Conservation (phyloP, 306 rosid species). For the Malus orientalis region DNA sequence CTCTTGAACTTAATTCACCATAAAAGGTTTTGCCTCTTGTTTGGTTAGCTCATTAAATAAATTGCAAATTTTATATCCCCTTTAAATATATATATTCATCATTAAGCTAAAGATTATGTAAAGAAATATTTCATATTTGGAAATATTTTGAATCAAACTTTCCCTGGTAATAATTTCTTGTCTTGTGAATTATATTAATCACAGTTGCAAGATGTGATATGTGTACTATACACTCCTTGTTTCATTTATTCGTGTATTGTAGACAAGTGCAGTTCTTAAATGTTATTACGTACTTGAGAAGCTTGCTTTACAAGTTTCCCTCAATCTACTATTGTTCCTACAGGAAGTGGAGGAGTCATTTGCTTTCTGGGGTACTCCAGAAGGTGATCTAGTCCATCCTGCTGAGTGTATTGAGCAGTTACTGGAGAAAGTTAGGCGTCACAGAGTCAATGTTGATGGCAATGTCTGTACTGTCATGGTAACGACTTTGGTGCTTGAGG, state of each 20-base stretch:
- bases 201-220: neutral
- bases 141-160: neutral
- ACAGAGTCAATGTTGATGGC: slow-evolving; percentile 92
- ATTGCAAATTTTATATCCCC: neutral
- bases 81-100: neutral
- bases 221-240: neutral
- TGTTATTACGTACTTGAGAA: neutral
- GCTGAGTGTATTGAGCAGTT: slow-evolving; percentile 97
- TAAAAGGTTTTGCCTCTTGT: neutral
- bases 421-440: slow-evolving; percentile 95
- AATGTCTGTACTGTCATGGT: slow-evolving; percentile 98
- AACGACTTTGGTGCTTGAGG: slow-evolving; percentile 93
- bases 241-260: neutral
- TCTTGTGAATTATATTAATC: neutral
- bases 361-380: slow-evolving; percentile 90
- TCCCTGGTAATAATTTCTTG: neutral
- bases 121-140: neutral
- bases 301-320: neutral
- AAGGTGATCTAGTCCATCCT: slow-evolving; percentile 92
- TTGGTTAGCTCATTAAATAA: neutral
- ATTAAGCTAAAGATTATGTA: neutral
- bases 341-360: slow-evolving; percentile 88
- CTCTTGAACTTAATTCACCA: neutral
- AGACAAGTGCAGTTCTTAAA: neutral
- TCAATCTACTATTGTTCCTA: neutral